Evolutionary conservation across 2,329 filamentous ascomycete species (phyloP).

Genomic region (Aureobasidium sp.): DNA sequence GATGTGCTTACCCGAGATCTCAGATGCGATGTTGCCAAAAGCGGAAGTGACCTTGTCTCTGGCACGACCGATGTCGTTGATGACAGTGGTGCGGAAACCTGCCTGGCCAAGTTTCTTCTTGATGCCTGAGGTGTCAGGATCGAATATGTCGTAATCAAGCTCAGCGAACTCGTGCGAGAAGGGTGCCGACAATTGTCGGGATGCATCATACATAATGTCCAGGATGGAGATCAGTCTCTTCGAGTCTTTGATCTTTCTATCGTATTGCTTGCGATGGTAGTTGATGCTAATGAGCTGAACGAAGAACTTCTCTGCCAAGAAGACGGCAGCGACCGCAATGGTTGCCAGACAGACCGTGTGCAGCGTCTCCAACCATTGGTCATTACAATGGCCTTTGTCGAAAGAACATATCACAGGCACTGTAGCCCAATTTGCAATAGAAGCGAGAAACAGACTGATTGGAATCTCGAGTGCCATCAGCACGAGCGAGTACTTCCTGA

Average conservation of each 20-base stretch:
- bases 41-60: constrained; percentile 79
- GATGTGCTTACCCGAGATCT: constrained; percentile 78
- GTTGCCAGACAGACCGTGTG: constrained; percentile 53
- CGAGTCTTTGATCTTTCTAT: constrained; percentile 65
- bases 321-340: constrained; percentile 57
- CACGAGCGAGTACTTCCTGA: constrained; percentile 62
- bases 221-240: constrained; percentile 69
- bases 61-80: constrained; percentile 55
- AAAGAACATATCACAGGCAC: constrained; percentile 40
- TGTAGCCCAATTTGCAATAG: constrained; percentile 54
- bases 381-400: constrained; percentile 14
- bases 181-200: constrained; percentile 70
- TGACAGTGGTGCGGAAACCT: constrained; percentile 63
- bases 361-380: constrained; percentile 43
- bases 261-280: constrained; percentile 67
- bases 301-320: constrained; percentile 60
- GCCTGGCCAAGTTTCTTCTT: constrained; percentile 32
- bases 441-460: constrained; percentile 63
- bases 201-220: constrained; percentile 72
- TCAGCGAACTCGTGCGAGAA: constrained; percentile 73
- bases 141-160: constrained; percentile 75
- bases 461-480: constrained; percentile 58
- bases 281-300: constrained; percentile 66
- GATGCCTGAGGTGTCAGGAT: constrained; percentile 55
- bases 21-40: constrained; percentile 76